Conservation (phyloP, 208 protist species). For the Wallacemonas rigidus region DNA sequence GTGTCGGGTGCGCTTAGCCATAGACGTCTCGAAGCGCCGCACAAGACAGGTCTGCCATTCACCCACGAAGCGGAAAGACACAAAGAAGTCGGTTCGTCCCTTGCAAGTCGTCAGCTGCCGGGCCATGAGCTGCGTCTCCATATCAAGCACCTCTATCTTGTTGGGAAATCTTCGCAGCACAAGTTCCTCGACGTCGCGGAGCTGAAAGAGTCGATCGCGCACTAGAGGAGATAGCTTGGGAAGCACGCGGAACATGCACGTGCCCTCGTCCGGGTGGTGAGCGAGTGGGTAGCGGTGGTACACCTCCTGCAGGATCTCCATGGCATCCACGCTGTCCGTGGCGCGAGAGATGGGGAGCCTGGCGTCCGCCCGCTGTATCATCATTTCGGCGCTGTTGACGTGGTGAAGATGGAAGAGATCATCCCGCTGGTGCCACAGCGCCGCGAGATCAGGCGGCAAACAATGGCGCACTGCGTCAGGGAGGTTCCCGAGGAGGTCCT, state of each 20-base stretch:
- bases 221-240: constrained; percentile 38
- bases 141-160: constrained; percentile 61
- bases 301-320: constrained; percentile 77
- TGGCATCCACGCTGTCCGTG: constrained; percentile 29
- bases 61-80: constrained; percentile 83
- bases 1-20: constrained; percentile 16
- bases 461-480: constrained; percentile 24
- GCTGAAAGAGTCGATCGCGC: constrained; percentile 41
- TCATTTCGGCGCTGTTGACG: constrained; percentile 27
- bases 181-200: constrained; percentile 60
- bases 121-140: constrained; percentile 8
- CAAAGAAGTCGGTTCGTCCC: constrained; percentile 48
- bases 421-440: constrained; percentile 20
- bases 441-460: constrained; percentile 19
- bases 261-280: constrained; percentile 56
- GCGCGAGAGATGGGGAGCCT: constrained; percentile 29
- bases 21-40: constrained; percentile 40
- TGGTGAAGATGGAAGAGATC: constrained; percentile 27
- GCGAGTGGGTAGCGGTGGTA: constrained; percentile 59
- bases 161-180: constrained; percentile 65
- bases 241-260: constrained; percentile 55
- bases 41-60: constrained; percentile 64
- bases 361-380: constrained; percentile 77
- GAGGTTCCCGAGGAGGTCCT: constrained; percentile 21
- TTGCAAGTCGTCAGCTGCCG: constrained; percentile 5